Evolutionary conservation across 2,329 filamentous ascomycete genomes (phyloP).

Genomic region (Atkinsonella texensis): DNA sequence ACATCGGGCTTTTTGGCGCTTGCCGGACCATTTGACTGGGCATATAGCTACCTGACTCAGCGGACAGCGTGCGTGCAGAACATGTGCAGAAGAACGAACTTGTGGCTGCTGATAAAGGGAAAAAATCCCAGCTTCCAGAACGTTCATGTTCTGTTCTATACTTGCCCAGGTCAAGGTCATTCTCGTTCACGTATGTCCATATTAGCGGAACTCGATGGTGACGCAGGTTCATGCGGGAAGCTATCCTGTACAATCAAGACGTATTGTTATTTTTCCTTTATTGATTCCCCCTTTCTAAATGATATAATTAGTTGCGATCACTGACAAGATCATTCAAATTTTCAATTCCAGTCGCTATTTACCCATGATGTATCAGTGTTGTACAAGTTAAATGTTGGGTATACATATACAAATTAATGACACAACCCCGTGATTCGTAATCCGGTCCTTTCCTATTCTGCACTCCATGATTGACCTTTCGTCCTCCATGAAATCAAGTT

Average conservation of each 20-base stretch:
- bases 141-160: too few relatives aligned
- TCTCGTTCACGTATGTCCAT: too few relatives aligned
- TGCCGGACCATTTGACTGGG: too few relatives aligned
- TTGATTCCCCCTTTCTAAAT: background rate
- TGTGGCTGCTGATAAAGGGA: too few relatives aligned
- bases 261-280: background rate
- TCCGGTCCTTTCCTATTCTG: background rate
- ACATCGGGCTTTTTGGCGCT: too few relatives aligned
- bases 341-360: background rate
- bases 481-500: background rate
- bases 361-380: background rate
- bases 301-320: too few relatives aligned
- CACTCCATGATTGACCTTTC: background rate
- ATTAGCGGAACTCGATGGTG: too few relatives aligned
- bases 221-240: background rate
- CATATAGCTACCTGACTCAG: too few relatives aligned
- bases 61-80: too few relatives aligned
- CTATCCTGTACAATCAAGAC: slow-evolving; percentile 9
- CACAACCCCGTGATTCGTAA: background rate
- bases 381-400: background rate
- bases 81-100: too few relatives aligned
- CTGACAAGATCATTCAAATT: background rate
- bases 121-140: too few relatives aligned
- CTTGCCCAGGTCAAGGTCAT: too few relatives aligned
- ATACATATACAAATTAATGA: background rate